Evolutionary conservation across 148 eudicot genomes (phyloP), one percentile per base, ranked within the genome.

Genomic region (Simmondsia chinensis): DNA sequence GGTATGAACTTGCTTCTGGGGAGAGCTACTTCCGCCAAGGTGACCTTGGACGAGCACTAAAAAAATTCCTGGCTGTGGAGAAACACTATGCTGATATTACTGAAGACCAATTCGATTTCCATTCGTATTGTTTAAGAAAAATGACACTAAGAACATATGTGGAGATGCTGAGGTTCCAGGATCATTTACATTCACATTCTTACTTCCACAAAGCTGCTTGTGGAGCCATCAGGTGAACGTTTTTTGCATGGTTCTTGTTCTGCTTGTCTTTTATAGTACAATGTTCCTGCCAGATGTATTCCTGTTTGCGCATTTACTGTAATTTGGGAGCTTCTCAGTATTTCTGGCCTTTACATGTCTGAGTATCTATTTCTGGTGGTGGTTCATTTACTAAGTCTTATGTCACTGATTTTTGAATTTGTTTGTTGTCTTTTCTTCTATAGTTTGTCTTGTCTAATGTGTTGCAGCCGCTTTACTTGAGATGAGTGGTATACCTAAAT

Each of bases 1-100:
- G 99, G 99, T 93, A 82, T 56, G 99, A 93, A 59, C 89, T 93
- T 62, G 94, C 89, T 46, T 86, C 99, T 53, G 99, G 99, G 15
- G 99, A 82, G 39, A 93, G 99, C 68, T 86, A 86, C 74, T 77
- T 79, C 59, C 82, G 99, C 38, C 96, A 86, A 77, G 87, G 89
- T 19, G 94, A 93, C 41, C 94, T 93, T 48, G 99, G 99, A 29
- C 81, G 94, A 32, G 74, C 96, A 41, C 63, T 93, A 54, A 93
- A 93, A 52, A 93, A 80, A 30, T 93, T 79, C 65, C 70, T 93
- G 65, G 89, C 94, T 14, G 96, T 93, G 54, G 99, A 93, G 69
- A 93, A 93, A 61, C 99, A 93, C 67, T 93, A 86, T 74, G 71
- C 96, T 27, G 99, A 93, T 60, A 93, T 93, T 42, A 86, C 89